Evolutionary conservation across 108 stramenopile genomes (phyloP).

Genomic region (Skeletonema grethae): DNA sequence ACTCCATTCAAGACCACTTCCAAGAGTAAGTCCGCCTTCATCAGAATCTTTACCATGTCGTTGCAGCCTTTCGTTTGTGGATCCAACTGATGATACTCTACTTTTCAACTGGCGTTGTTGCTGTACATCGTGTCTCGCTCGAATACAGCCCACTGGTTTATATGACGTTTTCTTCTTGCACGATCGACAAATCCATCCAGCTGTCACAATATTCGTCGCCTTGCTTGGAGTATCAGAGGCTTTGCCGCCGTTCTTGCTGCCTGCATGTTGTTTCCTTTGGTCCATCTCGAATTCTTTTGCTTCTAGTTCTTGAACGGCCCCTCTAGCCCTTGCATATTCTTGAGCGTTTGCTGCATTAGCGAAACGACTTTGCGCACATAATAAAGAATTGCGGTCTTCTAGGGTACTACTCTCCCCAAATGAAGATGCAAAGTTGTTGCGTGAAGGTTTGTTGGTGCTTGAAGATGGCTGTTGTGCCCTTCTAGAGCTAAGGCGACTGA

Average conservation of each 20-base stretch:
- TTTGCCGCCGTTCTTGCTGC: not conserved
- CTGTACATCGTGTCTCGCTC: constrained; percentile 51
- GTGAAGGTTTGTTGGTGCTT: constrained; percentile 1
- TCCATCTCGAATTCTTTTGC: constrained; percentile 40
- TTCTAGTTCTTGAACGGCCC: constrained; percentile 65
- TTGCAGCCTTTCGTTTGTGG: constrained; percentile 50
- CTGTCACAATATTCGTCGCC: constrained; percentile 29
- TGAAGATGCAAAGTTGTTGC: constrained; percentile 29
- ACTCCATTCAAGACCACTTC: constrained; percentile 79
- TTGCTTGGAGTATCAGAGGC: constrained; percentile 1
- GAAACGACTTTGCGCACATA: constrained; percentile 72
- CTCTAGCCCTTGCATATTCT: constrained; percentile 67
- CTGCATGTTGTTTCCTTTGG: constrained; percentile 27
- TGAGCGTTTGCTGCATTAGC: constrained; percentile 69
- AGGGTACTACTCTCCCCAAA: constrained; percentile 7
- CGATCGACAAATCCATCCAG: constrained; percentile 59
- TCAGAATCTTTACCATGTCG: constrained; percentile 54
- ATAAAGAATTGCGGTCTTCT: constrained; percentile 38
- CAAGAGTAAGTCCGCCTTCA: constrained; percentile 71
- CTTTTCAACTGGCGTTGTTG: constrained; percentile 48
- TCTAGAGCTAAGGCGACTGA: constrained; percentile 3
- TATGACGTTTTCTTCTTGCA: constrained; percentile 41
- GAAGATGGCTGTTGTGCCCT: not conserved
- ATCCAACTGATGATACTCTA: constrained; percentile 25
- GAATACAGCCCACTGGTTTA: constrained; percentile 50